phyloP scores from a whole-genome alignment of 768 basidiomycete genomes.

The Boletus tomentosulus region DNA sequence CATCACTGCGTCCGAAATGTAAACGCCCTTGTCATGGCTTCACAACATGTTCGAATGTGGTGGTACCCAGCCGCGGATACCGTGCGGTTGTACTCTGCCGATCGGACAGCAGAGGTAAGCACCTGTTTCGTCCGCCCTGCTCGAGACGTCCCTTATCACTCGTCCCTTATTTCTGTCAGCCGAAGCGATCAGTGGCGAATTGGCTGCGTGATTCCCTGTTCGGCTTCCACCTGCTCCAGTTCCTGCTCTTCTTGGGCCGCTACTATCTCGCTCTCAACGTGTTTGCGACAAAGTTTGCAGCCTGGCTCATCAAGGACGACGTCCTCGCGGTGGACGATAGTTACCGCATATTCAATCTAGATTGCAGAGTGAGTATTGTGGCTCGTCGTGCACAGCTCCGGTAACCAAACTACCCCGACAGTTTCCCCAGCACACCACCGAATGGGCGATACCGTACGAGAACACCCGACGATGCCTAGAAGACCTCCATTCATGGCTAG shows the following conservation, averaged over 20 bases:
- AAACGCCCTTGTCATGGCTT: slow-evolving; percentile 52
- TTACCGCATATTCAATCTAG: slow-evolving; percentile 85
- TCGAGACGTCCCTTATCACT: slow-evolving; percentile 3
- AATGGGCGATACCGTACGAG: slow-evolving; percentile 86
- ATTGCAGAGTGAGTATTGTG: slow-evolving; percentile 73
- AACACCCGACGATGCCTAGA: slow-evolving; percentile 62
- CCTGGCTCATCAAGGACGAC: slow-evolving; percentile 59
- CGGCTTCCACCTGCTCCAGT: slow-evolving; percentile 77
- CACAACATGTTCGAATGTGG: slow-evolving; percentile 91
- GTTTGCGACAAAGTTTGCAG: slow-evolving; percentile 57
- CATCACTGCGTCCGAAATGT: slow-evolving; percentile 55
- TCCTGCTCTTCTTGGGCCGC: slow-evolving; percentile 75
- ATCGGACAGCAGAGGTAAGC: slow-evolving; percentile 75
- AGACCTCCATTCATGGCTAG: slow-evolving; percentile 70
- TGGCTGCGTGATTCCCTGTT: slow-evolving; percentile 73
- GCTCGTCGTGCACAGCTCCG: not conserved
- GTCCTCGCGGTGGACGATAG: slow-evolving; percentile 71
- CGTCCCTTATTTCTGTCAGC: slow-evolving; percentile 36
- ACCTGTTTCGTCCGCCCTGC: slow-evolving; percentile 13
- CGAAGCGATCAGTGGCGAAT: slow-evolving; percentile 44
- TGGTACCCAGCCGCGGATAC: slow-evolving; percentile 85
- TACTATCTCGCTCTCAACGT: slow-evolving; percentile 60
- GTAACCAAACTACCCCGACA: slow-evolving; percentile 28
- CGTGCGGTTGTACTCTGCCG: slow-evolving; percentile 67
- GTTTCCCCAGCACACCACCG: slow-evolving; percentile 92